These are phyloP conservation scores for Penicillium sp. DNA, from an alignment of 2,329 filamentous ascomycete species.

Conservation along the genomic window DNA sequence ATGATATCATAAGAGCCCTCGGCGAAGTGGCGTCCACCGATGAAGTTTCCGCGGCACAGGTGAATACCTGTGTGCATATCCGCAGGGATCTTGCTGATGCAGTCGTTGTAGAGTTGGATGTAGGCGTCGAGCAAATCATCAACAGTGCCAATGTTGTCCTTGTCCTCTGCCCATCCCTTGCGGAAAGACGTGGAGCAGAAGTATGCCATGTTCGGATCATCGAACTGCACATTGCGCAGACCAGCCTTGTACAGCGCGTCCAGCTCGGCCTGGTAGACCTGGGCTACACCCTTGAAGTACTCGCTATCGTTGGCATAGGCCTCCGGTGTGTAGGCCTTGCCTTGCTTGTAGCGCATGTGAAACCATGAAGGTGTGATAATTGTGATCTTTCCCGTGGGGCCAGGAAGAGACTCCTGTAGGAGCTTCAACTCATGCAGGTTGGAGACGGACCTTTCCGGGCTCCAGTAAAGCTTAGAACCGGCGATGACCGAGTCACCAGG, in stretches of 20 bases:
- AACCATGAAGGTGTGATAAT: conserved; percentile 69
- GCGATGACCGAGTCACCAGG: conserved; percentile 29
- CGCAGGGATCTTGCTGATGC: conserved; percentile 59
- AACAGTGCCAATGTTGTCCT: conserved; percentile 65
- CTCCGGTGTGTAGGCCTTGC: conserved; percentile 56
- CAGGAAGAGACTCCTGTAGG: conserved; percentile 11
- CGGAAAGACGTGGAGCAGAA: conserved; percentile 74
- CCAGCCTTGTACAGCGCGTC: conserved; percentile 62
- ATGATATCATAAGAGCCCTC: conserved; percentile 68
- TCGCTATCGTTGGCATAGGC: conserved; percentile 59
- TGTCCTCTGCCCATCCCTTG: conserved; percentile 66
- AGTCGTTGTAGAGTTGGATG: conserved; percentile 74
- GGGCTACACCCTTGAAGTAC: conserved; percentile 65
- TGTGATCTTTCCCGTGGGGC: conserved; percentile 23
- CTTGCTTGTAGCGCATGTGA: conserved; percentile 61
- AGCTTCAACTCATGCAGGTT: conserved; percentile 26
- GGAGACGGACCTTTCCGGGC: conserved; percentile 11
- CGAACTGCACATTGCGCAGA: conserved; percentile 65
- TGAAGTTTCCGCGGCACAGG: conserved; percentile 67
- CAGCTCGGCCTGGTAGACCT: conserved; percentile 63
- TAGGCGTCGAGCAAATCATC: conserved; percentile 74
- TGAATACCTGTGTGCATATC: conserved; percentile 79
- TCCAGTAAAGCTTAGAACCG: conserved; percentile 24
- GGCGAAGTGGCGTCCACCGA: conserved; percentile 64
- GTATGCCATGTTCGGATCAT: conserved; percentile 68